Percentiles rank a stretch among this genome's conserved stretches.
These are phyloP conservation scores for Adansonia digitata DNA, from an alignment of 345 rosid genomes.

Conservation along the genomic window DNA sequence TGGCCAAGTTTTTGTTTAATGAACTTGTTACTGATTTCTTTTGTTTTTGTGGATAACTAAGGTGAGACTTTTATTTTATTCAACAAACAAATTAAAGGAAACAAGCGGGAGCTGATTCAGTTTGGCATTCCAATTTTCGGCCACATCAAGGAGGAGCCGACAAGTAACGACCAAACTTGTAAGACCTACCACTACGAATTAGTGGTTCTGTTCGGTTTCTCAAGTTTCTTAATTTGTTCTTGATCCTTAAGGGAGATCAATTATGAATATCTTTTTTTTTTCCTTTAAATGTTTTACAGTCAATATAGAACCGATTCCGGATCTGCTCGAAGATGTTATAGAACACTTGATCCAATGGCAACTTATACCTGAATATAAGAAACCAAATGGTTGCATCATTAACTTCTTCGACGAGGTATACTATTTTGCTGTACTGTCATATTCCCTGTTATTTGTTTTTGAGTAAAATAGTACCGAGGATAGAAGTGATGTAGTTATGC, in stretches of 20 bases:
- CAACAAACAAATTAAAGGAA: slow-evolving; percentile 89
- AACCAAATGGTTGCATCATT: slow-evolving; percentile 88
- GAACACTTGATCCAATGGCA: slow-evolving; percentile 85
- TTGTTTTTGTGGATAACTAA: slow-evolving; percentile 20
- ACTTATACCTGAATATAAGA: slow-evolving; percentile 74
- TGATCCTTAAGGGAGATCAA: background rate
- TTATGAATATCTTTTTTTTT: too few species aligned
- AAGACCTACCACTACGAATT: slow-evolving; percentile 18
- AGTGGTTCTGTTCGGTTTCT: background rate
- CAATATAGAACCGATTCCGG: slow-evolving; percentile 72
- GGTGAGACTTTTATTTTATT: slow-evolving; percentile 84
- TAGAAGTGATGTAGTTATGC: background rate
- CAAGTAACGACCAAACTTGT: slow-evolving; percentile 24
- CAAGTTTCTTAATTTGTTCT: background rate
- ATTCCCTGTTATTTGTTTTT: background rate
- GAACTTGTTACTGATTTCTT: background rate
- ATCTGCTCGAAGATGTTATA: slow-evolving; percentile 60
- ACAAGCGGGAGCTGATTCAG: slow-evolving; percentile 89
- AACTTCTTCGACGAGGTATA: slow-evolving; percentile 90
- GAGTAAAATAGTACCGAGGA: background rate
- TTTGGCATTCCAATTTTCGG: slow-evolving; percentile 77
- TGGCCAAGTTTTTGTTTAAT: background rate
- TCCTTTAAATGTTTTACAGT: slow-evolving; percentile 30
- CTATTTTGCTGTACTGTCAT: slow-evolving; percentile 12
- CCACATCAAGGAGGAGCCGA: slow-evolving; percentile 54